Evolutionary conservation across 306 rosid genomes (phyloP).

Genomic region (Rosa rugosa): DNA sequence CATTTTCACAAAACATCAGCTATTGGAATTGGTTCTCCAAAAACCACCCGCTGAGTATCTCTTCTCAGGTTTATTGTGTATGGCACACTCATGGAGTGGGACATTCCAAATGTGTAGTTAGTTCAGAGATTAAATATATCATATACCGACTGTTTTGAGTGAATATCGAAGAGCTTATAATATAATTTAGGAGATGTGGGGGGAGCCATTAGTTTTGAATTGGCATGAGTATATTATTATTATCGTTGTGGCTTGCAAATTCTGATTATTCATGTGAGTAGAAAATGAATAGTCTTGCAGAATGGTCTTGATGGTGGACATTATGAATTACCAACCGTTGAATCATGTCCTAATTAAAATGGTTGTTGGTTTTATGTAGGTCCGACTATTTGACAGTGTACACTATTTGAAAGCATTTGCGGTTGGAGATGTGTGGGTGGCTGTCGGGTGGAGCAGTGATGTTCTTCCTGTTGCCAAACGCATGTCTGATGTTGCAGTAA

Average conservation of each 20-base stretch:
- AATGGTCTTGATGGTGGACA: neutral
- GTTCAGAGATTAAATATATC: neutral
- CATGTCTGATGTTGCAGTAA: conserved; percentile 73
- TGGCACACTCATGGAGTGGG: neutral
- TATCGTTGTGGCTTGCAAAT: neutral
- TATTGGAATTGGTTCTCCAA: neutral
- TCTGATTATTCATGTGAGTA: neutral
- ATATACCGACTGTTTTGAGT: neutral
- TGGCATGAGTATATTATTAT: neutral
- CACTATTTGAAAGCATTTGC: conserved; percentile 88
- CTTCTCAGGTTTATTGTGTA: neutral
- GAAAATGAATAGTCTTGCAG: neutral
- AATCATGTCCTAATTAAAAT: neutral
- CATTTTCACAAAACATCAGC: neutral
- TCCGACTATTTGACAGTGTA: conserved; percentile 70
- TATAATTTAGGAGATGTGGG: conserved; percentile 3
- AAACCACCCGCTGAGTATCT: neutral
- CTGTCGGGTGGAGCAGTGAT: conserved; percentile 98
- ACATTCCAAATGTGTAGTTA: neutral
- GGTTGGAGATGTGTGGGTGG: conserved; percentile 89
- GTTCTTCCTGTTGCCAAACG: conserved; percentile 84
- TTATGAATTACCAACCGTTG: neutral
- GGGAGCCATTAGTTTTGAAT: neutral
- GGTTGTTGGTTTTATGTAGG: conserved; percentile 48
- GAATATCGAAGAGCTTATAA: neutral